phyloP scores from a whole-genome alignment of 345 rosid species.

The Salix suchowensis region DNA sequence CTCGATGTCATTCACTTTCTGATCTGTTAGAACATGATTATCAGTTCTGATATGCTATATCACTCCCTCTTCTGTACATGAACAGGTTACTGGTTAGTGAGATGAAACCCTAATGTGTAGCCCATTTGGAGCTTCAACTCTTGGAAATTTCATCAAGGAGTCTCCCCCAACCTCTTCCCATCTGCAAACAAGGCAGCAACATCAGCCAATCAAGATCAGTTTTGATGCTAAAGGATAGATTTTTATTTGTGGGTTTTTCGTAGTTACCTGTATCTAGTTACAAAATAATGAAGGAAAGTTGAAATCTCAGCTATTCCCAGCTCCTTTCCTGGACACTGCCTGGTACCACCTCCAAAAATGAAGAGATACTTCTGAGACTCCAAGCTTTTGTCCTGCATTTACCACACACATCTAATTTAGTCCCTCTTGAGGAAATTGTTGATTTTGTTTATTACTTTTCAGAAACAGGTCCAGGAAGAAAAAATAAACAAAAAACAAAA shows the following conservation, averaged over 20 bases:
- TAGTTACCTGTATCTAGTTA: conserved; percentile 72
- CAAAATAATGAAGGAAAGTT: conserved; percentile 81
- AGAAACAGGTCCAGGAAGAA: neutral
- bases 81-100: conserved; percentile 24
- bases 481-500: neutral
- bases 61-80: conserved; percentile 21
- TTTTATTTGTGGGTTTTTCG: neutral
- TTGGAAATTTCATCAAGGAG: conserved; percentile 68
- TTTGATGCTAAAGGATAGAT: neutral
- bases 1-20: conserved; percentile 13
- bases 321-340: conserved; percentile 95
- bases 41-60: conserved; percentile 10
- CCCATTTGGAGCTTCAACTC: conserved; percentile 94
- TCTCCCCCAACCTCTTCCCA: conserved; percentile 87
- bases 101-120: conserved; percentile 64
- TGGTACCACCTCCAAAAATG: conserved; percentile 84
- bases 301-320: conserved; percentile 87
- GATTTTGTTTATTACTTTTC: neutral
- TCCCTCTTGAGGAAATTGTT: neutral
- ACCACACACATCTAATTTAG: neutral
- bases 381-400: conserved; percentile 53
- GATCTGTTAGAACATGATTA: conserved; percentile 21
- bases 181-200: conserved; percentile 36
- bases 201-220: neutral
- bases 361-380: conserved; percentile 56